phyloP scores from a whole-genome alignment of 208 protist species.

The Balamuthia mandrillaris region DNA sequence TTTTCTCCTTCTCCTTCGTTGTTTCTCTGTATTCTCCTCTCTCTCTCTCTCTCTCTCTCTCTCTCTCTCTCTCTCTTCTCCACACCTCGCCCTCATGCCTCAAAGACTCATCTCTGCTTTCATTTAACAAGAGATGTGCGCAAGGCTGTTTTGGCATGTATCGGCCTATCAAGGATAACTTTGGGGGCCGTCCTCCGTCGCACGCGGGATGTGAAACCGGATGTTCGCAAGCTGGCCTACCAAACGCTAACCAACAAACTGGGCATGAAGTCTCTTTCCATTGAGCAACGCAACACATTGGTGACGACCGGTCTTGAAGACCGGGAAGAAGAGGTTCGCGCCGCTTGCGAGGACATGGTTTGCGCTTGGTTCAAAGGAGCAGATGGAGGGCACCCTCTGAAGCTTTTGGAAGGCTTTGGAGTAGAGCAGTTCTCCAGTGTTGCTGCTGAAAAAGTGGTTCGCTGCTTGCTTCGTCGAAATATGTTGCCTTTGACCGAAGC shows the following conservation, averaged over 20 bases:
- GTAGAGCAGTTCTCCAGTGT: background rate
- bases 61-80: background rate
- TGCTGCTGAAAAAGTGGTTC: too few relatives aligned
- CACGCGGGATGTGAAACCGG: background rate
- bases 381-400: background rate
- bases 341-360: constrained; percentile 10
- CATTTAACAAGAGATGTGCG: constrained; percentile 31
- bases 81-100: background rate
- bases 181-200: background rate
- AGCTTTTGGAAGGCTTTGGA: background rate
- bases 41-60: background rate
- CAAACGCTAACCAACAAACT: background rate
- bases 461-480: too few relatives aligned
- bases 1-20: background rate
- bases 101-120: background rate
- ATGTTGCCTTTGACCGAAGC: background rate
- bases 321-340: background rate
- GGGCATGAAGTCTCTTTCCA: background rate
- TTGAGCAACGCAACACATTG: background rate
- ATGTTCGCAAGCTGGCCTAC: background rate
- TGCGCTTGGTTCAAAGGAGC: background rate
- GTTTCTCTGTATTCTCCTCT: background rate
- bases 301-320: background rate
- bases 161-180: background rate
- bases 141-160: background rate